Percentiles rank a stretch among this genome's conserved stretches.
These are phyloP conservation scores for Podaxis pistillaris DNA, from an alignment of 768 basidiomycete species.

Conservation along the genomic window DNA sequence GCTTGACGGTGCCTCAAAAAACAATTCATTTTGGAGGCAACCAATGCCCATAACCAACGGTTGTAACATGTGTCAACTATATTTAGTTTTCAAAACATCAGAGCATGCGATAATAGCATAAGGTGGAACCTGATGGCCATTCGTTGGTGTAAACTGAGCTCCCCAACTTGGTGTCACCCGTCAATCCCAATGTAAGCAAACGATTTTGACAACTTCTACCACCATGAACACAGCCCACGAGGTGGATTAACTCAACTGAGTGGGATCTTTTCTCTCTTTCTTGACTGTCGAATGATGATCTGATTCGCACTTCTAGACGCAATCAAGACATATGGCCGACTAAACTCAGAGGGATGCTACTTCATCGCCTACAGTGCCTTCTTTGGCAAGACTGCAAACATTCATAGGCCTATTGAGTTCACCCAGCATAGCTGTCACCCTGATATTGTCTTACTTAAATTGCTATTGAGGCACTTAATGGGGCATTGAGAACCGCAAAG, in stretches of 20 bases:
- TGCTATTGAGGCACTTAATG: slow-evolving; percentile 47
- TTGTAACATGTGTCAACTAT: too few species aligned
- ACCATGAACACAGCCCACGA: background rate
- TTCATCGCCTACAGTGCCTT: slow-evolving; percentile 40
- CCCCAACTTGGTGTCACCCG: too few species aligned
- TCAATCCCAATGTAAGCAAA: too few species aligned
- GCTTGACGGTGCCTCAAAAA: too few species aligned
- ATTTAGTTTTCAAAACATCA: too few species aligned
- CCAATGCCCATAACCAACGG: too few species aligned
- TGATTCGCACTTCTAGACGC: slow-evolving; percentile 27
- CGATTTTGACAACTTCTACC: background rate
- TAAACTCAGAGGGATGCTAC: slow-evolving; percentile 35
- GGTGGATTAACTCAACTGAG: background rate
- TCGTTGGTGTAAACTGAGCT: too few species aligned
- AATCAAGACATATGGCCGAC: slow-evolving; percentile 40
- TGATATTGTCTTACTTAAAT: background rate
- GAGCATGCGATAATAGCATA: too few species aligned
- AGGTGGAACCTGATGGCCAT: too few species aligned
- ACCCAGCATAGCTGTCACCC: background rate
- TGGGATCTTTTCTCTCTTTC: background rate
- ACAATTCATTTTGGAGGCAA: too few species aligned
- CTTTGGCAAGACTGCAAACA: slow-evolving; percentile 47
- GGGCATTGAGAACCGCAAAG: slow-evolving; percentile 42
- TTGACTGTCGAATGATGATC: background rate
- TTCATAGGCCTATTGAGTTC: slow-evolving; percentile 27